Percentiles rank a stretch among this genome's conserved stretches.
Evolutionary conservation across 1,139 yeast species (phyloP).

Genomic region (Candida pseudoviswanathii): DNA sequence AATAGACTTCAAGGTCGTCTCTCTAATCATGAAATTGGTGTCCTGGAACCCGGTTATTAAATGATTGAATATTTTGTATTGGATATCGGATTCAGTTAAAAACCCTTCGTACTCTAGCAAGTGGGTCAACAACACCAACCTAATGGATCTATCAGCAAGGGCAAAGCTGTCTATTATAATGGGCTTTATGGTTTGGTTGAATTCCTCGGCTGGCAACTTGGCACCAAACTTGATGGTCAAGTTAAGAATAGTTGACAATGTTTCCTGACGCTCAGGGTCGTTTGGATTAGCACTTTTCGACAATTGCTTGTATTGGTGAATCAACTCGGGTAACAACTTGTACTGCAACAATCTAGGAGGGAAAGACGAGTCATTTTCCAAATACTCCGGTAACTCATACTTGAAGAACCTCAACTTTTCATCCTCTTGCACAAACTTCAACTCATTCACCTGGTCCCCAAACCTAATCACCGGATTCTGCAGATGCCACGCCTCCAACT

Average conservation of each 20-base stretch:
- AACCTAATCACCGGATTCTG: constrained; percentile 48
- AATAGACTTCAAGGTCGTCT: constrained; percentile 76
- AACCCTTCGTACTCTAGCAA: constrained; percentile 57
- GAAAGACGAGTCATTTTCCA: constrained; percentile 27
- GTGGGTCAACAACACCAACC: constrained; percentile 67
- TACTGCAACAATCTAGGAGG: constrained; percentile 67
- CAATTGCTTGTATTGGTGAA: constrained; percentile 34
- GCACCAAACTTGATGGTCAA: constrained; percentile 49
- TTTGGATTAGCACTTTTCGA: constrained; percentile 26
- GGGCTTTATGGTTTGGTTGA: constrained; percentile 57
- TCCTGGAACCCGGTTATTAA: constrained; percentile 83
- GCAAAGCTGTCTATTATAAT: constrained; percentile 63
- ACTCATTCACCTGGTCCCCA: constrained; percentile 51
- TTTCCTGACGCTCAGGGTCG: constrained; percentile 39
- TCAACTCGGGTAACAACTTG: constrained; percentile 69
- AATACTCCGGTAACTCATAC: constrained; percentile 36
- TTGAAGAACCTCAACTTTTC: constrained; percentile 59
- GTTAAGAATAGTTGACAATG: constrained; percentile 45
- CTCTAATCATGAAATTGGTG: constrained; percentile 77
- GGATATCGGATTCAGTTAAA: constrained; percentile 63
- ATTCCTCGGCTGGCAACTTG: constrained; percentile 39
- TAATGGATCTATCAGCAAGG: constrained; percentile 72
- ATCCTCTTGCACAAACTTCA: constrained; percentile 49
- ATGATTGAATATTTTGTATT: constrained; percentile 67
- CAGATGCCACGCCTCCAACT: constrained; percentile 43